Evolutionary conservation across 176 grass and related monocot species (phyloP).

Genomic region (Triticum aestivum): IWGSC_CS_RefSeq_v2.1 NC_057809.1:401529821-401530320

Average conservation of each 20-base stretch:
- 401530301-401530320: not conserved
- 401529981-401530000: not conserved
- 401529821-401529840: constrained; percentile 86
- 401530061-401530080: not conserved
- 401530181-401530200: not conserved
- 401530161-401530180: not conserved
- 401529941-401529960: not conserved
- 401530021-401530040: not conserved
- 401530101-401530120: constrained; percentile 7
- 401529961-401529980: constrained; percentile 1
- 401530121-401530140: not conserved
- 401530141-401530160: not conserved
- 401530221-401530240: not conserved
- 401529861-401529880: constrained; percentile 99
- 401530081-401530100: not conserved
- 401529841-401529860: constrained; percentile 95
- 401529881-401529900: constrained; percentile 95
- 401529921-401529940: not conserved
- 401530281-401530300: constrained; percentile 3
- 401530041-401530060: not conserved
- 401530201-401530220: not conserved
- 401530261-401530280: not conserved
- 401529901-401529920: constrained; percentile 26
- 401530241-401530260: not conserved
- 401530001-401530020: not conserved